Percentiles rank a stretch among this genome's conserved stretches.
Conservation (phyloP, 305 asterid genomes). For the Ilex paraguariensis region DNA sequence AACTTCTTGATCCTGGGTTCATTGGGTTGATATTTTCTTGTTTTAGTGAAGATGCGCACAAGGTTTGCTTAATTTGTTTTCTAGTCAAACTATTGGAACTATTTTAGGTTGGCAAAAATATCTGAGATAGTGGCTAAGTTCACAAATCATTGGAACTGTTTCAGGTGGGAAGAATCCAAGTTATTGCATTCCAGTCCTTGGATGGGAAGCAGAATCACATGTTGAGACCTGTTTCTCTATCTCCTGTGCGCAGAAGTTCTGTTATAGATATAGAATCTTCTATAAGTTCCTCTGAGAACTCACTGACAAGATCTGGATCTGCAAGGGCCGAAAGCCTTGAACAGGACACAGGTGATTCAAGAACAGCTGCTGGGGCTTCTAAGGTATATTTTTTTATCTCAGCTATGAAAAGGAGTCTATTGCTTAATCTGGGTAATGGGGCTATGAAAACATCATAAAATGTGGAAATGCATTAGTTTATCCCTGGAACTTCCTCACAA, state of each 20-base stretch:
- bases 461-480: no score
- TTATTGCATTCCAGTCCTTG: constrained; percentile 89
- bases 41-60: constrained; percentile 96
- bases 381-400: constrained; percentile 38
- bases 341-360: constrained; percentile 73
- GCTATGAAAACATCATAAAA: background rate
- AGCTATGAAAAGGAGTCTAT: constrained; percentile 1
- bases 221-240: constrained; percentile 54
- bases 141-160: constrained; percentile 5
- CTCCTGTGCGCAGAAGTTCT: constrained; percentile 45
- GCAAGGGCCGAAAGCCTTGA: constrained; percentile 41
- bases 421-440: background rate
- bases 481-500: no score
- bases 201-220: constrained; percentile 84
- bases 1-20: constrained; percentile 96
- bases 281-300: constrained; percentile 59
- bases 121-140: background rate
- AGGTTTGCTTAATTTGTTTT: constrained; percentile 41
- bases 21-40: constrained; percentile 98
- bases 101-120: no score
- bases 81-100: background rate
- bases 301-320: constrained; percentile 33
- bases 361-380: constrained; percentile 34
- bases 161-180: constrained; percentile 97
- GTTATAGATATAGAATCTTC: constrained; percentile 68